Conservation (phyloP, 352 stramenopile species). For the Phytophthora megakarya region DNA sequence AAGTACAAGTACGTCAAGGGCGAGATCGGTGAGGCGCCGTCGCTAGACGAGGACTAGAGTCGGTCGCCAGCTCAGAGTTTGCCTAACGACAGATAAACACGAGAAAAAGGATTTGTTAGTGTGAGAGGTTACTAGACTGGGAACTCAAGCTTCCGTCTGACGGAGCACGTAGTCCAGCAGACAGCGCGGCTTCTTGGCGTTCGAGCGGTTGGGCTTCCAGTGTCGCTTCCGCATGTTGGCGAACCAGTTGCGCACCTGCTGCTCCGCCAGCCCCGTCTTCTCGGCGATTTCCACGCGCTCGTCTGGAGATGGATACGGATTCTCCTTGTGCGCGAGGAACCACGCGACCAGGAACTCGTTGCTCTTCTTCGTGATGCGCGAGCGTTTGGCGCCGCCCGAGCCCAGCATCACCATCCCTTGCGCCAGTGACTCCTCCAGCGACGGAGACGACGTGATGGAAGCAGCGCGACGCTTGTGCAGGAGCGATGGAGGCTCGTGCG, state of each 20-base stretch:
- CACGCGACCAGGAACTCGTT: conserved; percentile 88
- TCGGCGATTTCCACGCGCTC: conserved; percentile 75
- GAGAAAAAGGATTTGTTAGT: conserved; percentile 1
- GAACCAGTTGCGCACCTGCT: conserved; percentile 90
- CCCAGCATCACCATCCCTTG: conserved; percentile 40
- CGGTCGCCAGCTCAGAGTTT: too few species aligned
- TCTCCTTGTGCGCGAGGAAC: conserved; percentile 87
- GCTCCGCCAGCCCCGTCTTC: conserved; percentile 71
- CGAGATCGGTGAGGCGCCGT: conserved; percentile 78
- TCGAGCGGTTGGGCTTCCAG: conserved; percentile 80
- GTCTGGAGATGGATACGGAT: conserved; percentile 73
- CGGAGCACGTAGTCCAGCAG: conserved; percentile 80
- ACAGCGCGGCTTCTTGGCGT: conserved; percentile 77
- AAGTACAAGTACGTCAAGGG: conserved; percentile 84
- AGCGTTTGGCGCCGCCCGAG: conserved; percentile 41
- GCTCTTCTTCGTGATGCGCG: conserved; percentile 67
- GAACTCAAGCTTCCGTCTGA: conserved; percentile 46
- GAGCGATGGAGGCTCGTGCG: conserved; percentile 8
- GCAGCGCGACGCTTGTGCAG: conserved; percentile 36
- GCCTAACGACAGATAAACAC: too few species aligned
- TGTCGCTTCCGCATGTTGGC: conserved; percentile 90
- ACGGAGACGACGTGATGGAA: conserved; percentile 38
- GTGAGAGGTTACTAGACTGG: conserved; percentile 10
- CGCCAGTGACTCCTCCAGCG: conserved; percentile 43
- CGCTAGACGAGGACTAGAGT: conserved; percentile 65